These are phyloP conservation scores for Cercophora newfieldiana DNA, from an alignment of 495 filamentous ascomycete genomes.

Conservation along the genomic window DNA sequence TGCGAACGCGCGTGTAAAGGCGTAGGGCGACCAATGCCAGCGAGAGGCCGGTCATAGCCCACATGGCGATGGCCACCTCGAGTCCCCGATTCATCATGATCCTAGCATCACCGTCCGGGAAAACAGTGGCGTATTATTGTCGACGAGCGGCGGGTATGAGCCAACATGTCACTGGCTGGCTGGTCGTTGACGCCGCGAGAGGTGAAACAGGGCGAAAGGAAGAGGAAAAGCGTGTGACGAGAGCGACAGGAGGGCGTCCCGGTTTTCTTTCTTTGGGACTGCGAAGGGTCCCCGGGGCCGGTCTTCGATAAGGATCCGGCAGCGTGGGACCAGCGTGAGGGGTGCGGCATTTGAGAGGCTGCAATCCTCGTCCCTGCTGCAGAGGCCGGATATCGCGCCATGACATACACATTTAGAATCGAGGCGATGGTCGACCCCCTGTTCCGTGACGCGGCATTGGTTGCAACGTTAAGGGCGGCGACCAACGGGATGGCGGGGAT, in stretches of 20 bases:
- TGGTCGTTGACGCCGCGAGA: neutral
- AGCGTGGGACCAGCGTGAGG: neutral
- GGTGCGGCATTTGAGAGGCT: neutral
- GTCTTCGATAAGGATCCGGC: neutral
- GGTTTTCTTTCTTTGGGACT: constrained; percentile 9
- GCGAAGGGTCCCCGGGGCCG: neutral
- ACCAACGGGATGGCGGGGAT: constrained; percentile 2
- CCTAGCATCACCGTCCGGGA: constrained; percentile 18
- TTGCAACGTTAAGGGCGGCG: neutral
- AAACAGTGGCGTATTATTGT: neutral
- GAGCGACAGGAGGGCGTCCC: neutral
- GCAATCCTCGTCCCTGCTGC: neutral
- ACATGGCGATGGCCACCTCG: constrained; percentile 37
- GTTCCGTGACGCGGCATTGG: constrained; percentile 1
- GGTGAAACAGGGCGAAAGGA: neutral
- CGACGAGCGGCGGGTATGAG: neutral
- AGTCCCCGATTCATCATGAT: constrained; percentile 28
- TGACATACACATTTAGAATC: neutral
- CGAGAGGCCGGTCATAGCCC: constrained; percentile 38
- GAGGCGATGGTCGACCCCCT: constrained; percentile 1
- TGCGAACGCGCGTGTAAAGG: constrained; percentile 39
- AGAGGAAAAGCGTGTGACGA: constrained; percentile 5
- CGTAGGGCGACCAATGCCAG: constrained; percentile 35
- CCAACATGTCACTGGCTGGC: constrained; percentile 10
- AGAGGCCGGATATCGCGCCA: neutral